Evolutionary conservation across 2,329 filamentous ascomycete species (phyloP).

Genomic region (Furcasterigmium furcatum): DNA sequence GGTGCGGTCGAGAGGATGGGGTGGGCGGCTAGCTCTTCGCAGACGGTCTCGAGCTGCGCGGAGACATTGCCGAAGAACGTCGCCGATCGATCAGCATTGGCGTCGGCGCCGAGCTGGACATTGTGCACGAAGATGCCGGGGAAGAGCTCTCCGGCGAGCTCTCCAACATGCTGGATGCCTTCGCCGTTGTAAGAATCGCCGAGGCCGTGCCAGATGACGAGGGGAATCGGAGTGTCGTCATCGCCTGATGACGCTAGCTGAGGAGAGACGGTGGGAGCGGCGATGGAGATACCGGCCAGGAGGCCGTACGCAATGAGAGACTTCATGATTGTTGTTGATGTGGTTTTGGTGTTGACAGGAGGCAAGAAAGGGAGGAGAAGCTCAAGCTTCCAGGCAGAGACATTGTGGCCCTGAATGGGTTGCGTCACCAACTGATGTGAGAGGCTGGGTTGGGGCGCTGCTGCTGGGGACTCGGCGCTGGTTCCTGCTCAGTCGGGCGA

Average conservation of each 20-base stretch:
- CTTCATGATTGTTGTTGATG: conserved; percentile 17
- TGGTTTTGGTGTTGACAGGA: neutral
- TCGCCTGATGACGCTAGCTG: conserved; percentile 28
- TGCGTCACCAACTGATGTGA: conserved; percentile 1
- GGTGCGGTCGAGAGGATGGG: conserved; percentile 79
- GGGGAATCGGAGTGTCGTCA: conserved; percentile 70
- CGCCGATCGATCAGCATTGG: conserved; percentile 69
- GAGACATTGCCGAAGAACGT: conserved; percentile 92
- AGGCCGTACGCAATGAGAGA: conserved; percentile 27
- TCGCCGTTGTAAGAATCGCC: conserved; percentile 74
- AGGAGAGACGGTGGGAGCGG: conserved; percentile 14
- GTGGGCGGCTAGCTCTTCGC: conserved; percentile 70
- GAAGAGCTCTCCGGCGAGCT: conserved; percentile 69
- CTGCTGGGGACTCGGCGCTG: neutral
- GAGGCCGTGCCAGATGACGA: conserved; percentile 91
- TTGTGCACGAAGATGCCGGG: conserved; percentile 84
- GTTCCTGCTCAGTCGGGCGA: no score
- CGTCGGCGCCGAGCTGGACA: conserved; percentile 66
- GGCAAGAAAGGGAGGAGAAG: neutral
- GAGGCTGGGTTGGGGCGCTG: conserved; percentile 3
- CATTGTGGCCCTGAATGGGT: neutral
- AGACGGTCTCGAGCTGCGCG: conserved; percentile 72
- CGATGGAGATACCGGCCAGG: conserved; percentile 21
- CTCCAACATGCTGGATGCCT: conserved; percentile 67
- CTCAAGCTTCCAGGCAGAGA: neutral